These are phyloP conservation scores for Colletotrichum australisinense DNA, from an alignment of 2,329 filamentous ascomycete genomes.

Conservation along the genomic window DNA sequence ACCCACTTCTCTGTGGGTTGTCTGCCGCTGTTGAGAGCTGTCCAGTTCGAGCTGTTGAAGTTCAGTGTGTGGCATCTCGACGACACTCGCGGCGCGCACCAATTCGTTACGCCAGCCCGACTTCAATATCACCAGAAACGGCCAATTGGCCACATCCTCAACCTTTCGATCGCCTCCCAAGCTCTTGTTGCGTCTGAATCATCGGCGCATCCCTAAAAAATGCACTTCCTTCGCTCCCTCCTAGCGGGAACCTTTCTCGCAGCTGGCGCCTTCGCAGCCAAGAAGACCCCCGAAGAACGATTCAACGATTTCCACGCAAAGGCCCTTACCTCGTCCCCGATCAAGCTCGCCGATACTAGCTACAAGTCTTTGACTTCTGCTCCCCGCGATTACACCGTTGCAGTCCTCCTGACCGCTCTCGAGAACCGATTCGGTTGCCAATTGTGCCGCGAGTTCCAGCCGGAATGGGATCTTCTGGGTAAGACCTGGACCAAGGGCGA, in stretches of 20 bases:
- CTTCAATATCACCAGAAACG: constrained; percentile 32
- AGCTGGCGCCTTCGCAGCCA: constrained; percentile 70
- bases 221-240: constrained; percentile 76
- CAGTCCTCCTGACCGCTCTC: constrained; percentile 87
- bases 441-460: constrained; percentile 90
- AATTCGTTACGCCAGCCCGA: constrained; percentile 1
- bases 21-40: constrained; percentile 30
- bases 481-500: constrained; percentile 91
- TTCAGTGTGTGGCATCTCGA: background rate
- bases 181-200: background rate
- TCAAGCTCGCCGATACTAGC: constrained; percentile 81
- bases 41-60: constrained; percentile 24
- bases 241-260: constrained; percentile 72
- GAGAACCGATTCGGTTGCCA: constrained; percentile 86
- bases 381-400: constrained; percentile 86
- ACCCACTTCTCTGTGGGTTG: constrained; percentile 19
- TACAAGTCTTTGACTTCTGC: constrained; percentile 81
- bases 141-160: constrained; percentile 24
- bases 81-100: constrained; percentile 13
- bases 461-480: constrained; percentile 89
- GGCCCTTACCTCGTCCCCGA: constrained; percentile 70
- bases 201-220: constrained; percentile 57
- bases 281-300: constrained; percentile 71
- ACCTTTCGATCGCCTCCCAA: constrained; percentile 39
- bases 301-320: constrained; percentile 80